These are phyloP conservation scores for Pichia sp. DNA, from an alignment of 1,139 yeast species.

Conservation along the genomic window DNA sequence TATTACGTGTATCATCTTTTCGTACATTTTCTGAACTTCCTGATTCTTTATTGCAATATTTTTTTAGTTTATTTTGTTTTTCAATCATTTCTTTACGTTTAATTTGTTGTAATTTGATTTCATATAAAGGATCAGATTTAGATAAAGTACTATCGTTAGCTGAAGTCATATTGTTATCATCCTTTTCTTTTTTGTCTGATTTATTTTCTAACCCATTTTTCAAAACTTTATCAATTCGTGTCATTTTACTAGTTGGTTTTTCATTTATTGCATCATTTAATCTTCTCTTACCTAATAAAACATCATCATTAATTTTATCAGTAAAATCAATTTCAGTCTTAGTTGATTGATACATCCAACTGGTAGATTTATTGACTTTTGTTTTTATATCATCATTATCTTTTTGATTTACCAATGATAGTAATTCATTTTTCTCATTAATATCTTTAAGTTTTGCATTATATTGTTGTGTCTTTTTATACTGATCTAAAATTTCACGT, in stretches of 20 bases:
- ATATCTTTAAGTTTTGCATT: constrained; percentile 61
- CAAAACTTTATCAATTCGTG: constrained; percentile 18
- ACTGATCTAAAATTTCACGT: constrained; percentile 68
- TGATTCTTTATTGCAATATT: constrained; percentile 1
- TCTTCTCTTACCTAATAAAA: constrained; percentile 44
- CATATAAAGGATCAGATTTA: constrained; percentile 52
- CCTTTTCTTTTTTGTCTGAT: constrained; percentile 14
- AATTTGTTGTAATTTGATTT: constrained; percentile 37
- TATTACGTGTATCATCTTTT: background rate
- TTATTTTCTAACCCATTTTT: constrained; percentile 13
- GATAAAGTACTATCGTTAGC: constrained; percentile 3
- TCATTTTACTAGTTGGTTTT: constrained; percentile 1
- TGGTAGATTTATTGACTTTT: constrained; percentile 33
- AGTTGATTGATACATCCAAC: constrained; percentile 73
- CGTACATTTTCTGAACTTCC: background rate
- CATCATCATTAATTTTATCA: constrained; percentile 35
- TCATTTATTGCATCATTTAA: constrained; percentile 33
- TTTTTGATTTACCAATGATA: constrained; percentile 28
- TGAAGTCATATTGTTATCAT: background rate
- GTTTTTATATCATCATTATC: constrained; percentile 23
- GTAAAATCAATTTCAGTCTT: constrained; percentile 36
- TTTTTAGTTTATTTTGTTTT: constrained; percentile 8
- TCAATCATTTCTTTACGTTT: constrained; percentile 16
- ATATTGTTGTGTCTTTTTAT: constrained; percentile 57
- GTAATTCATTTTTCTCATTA: constrained; percentile 54